Conservation (phyloP, 2,329 filamentous ascomycete species). For the Colletotrichum filicis region DNA sequence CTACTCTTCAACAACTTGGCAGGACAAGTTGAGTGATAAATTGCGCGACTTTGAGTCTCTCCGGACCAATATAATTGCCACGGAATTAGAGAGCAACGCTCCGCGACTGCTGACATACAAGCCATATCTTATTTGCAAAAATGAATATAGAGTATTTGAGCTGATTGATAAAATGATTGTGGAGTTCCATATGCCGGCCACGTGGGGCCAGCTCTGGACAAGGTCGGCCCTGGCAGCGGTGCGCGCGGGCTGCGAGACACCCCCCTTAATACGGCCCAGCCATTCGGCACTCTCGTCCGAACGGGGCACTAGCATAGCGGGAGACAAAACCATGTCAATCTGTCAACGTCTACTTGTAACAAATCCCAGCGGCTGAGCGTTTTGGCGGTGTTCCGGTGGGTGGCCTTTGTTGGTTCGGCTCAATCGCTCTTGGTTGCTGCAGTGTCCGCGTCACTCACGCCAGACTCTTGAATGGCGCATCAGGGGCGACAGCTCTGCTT, state of each 20-base stretch:
- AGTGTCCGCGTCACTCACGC: not conserved
- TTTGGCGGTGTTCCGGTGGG: not conserved
- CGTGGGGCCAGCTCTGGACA: constrained; percentile 3
- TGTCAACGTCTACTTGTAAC: not conserved
- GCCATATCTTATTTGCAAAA: not conserved
- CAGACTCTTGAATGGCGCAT: too few species aligned
- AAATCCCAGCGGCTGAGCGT: not conserved
- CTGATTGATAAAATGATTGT: not conserved
- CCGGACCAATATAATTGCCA: not conserved
- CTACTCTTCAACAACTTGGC: too few species aligned
- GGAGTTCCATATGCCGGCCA: not conserved
- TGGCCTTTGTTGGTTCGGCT: not conserved
- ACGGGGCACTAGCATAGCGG: not conserved
- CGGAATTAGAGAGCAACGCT: not conserved
- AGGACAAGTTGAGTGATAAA: not conserved
- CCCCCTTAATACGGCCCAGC: not conserved
- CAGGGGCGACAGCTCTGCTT: not conserved
- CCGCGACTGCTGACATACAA: not conserved
- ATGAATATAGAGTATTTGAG: not conserved
- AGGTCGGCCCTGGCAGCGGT: constrained; percentile 7
- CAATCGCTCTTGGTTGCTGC: not conserved
- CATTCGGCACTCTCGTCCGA: not conserved
- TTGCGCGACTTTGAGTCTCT: not conserved
- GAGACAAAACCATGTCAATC: constrained; percentile 10
- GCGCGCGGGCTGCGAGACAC: constrained; percentile 24